Evolutionary conservation across 495 filamentous ascomycete genomes (phyloP).

Genomic region (Penicillium samsonianum): DNA sequence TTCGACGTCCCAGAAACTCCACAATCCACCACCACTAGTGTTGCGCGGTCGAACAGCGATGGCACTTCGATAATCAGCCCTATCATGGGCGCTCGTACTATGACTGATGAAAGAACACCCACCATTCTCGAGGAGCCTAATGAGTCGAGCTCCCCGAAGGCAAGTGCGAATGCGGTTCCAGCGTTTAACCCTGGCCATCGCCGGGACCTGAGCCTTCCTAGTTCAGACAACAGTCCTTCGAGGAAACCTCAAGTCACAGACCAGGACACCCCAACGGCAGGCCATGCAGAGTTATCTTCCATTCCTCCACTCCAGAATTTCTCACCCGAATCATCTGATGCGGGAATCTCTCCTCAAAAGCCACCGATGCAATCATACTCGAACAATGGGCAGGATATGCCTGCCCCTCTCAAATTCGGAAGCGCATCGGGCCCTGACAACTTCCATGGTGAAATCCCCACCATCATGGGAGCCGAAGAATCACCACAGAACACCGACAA

Average conservation of each 20-base stretch:
- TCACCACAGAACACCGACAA: constrained; percentile 67
- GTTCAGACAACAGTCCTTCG: constrained; percentile 62
- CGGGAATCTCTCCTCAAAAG: constrained; percentile 2
- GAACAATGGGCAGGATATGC: constrained; percentile 42
- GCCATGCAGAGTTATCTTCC: constrained; percentile 46
- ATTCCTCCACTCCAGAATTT: constrained; percentile 27
- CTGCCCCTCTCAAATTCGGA: constrained; percentile 41
- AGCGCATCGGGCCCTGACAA: constrained; percentile 23
- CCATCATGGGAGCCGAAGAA: constrained; percentile 56
- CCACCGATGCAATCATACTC: constrained; percentile 24
- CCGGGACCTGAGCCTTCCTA: constrained; percentile 62
- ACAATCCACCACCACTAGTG: constrained; percentile 47
- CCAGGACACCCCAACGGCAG: constrained; percentile 41
- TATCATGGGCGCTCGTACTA: constrained; percentile 57
- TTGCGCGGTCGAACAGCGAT: constrained; percentile 63
- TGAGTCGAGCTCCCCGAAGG: constrained; percentile 35
- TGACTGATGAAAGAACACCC: constrained; percentile 50
- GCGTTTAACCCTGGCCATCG: constrained; percentile 59
- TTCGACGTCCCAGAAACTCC: constrained; percentile 68
- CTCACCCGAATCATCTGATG: constrained; percentile 11
- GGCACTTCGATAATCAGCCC: constrained; percentile 68
- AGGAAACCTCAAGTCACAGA: constrained; percentile 54
- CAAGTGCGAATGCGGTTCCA: constrained; percentile 14
- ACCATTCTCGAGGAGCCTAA: constrained; percentile 59
- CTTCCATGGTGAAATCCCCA: constrained; percentile 37